Base-by-base conservation (phyloP, 2,329 filamentous ascomycete genomes). In the Colletotrichum sidae region DNA sequence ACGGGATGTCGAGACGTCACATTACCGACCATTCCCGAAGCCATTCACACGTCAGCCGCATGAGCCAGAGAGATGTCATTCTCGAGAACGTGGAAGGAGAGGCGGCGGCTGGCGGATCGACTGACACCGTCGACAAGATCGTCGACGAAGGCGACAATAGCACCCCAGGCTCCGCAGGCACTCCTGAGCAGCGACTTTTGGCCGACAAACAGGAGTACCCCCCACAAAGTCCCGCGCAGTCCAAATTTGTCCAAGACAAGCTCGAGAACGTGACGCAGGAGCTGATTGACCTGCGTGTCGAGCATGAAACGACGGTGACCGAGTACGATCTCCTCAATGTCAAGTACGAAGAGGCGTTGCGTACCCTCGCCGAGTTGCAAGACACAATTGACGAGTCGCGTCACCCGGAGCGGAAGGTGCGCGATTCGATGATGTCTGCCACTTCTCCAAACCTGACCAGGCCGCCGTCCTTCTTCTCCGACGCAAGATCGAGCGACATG, bases 291-390 rank as follows among this genome's bases (percentile, higher is more conserved):
- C 86, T 99, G 55, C 91, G 92, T 13, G 90, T 96, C 45, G 94
- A 97, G 77, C 96, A 99, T 72, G 95, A 98, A 76, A 83, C 86
- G 8, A 95, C 93, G 0, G 75, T 97, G 15, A 89, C 86, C 68
- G 93, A 98, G 64, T 95, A 90, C 71, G 92, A 96, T 69, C 80
- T 89, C 50, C 89, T 99, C 34, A 90, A 94, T 61, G 85, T 89
- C 70, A 98, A 97, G 77, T 99, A 99, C 71, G 93, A 97, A 73
- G 91, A 97, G 72, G 92, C 94, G 6, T 82, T 99, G 67, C 90
- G 90, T 52, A 89, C 92, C 9, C 78, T 99, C 46, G 90, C 92
- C 6, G 92, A 96, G 75, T 84, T 98, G 52, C 94, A 97, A 76
- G 95, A 97, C 74, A 86, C 88, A 35, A 84, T 94, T 41, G 92